A percentile compares a stretch with the other conserved stretches of the same genome.
Evolutionary conservation across 2,329 filamentous ascomycete genomes (phyloP).

Genomic region (Magnaporthiopsis rhizophila): DNA sequence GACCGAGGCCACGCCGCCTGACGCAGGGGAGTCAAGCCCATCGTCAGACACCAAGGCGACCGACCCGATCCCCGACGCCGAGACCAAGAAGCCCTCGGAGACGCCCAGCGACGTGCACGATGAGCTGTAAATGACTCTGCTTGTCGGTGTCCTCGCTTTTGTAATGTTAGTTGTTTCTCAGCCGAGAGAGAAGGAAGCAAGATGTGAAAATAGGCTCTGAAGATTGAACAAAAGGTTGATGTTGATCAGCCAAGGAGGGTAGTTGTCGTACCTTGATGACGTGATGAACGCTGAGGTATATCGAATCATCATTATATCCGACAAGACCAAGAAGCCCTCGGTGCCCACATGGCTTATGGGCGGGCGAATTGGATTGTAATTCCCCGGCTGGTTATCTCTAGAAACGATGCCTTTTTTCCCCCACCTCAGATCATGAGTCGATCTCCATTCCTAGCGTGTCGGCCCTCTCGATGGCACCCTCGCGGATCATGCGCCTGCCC

Average conservation of each 20-base stretch:
- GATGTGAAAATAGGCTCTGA: not conserved
- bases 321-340: not conserved
- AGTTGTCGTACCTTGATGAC: not conserved
- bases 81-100: constrained; percentile 20
- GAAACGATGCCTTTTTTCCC: not conserved
- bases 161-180: constrained; percentile 2
- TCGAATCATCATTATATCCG: not conserved
- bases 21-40: constrained; percentile 10
- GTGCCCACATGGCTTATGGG: not conserved
- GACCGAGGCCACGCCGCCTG: constrained; percentile 16
- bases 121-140: constrained; percentile 34
- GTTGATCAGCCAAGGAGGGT: not conserved
- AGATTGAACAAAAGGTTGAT: not conserved
- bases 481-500: constrained; percentile 55
- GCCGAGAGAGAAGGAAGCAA: not conserved
- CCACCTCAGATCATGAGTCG: constrained; percentile 21
- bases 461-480: constrained; percentile 42
- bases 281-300: not conserved
- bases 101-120: constrained; percentile 32
- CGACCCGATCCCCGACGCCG: constrained; percentile 23
- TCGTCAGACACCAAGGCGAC: constrained; percentile 13
- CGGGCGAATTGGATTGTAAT: not conserved
- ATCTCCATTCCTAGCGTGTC: constrained; percentile 43
- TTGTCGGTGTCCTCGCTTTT: not conserved
- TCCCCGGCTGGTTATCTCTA: not conserved